Base-by-base conservation (phyloP, 306 rosid species). In the Medicago lupulina region DNA sequence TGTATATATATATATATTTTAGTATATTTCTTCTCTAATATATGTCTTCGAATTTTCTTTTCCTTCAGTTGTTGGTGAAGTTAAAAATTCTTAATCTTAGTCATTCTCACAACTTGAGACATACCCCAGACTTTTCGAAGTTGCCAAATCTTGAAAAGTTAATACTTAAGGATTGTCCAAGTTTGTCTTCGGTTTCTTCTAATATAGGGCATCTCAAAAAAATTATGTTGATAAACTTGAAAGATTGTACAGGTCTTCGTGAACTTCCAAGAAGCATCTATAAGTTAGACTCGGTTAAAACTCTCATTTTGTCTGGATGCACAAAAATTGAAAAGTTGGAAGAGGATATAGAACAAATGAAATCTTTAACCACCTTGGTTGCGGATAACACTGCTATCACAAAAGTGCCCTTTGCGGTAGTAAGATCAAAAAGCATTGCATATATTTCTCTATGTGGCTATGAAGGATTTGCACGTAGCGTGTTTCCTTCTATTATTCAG, bases 371-470 rank as follows among this genome's bases (percentile, higher is more conserved):
- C 58, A 16, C 58, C 23, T 9, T 51, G 23, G 58, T 16, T 51
- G 88, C 82, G 0, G 83, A 84, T 36, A 21, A 80, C 23, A 80
- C 90, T 17, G 60, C 73, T 2, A 82, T 87, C 46, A 58, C 60
- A 40, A 19, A 28, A 18, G 51, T 80, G 1, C 88, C 87, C 6
- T 54, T 9, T 7, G 71, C 71, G 39, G 16, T 81, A 7, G 46
- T 18, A 14, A 36, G 44, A 13, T 9, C 53, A 23, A 71, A 55
- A 41, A 76, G 53, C 14, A 79, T 85, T 17, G 41, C 23, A 51
- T 18, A 7, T 40, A 31, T 88, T 36, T 72, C 73, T 61, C 5
- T 88, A 0, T 43, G 85, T 59, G 83, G 87, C 11, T 64, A 54
- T 34, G 71, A 74, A 68, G 81, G 84, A 50, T 47, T 62, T 2